Conservation (phyloP, 163 green algal genomes). For the Chlamydomonas reinhardtii region DNA sequence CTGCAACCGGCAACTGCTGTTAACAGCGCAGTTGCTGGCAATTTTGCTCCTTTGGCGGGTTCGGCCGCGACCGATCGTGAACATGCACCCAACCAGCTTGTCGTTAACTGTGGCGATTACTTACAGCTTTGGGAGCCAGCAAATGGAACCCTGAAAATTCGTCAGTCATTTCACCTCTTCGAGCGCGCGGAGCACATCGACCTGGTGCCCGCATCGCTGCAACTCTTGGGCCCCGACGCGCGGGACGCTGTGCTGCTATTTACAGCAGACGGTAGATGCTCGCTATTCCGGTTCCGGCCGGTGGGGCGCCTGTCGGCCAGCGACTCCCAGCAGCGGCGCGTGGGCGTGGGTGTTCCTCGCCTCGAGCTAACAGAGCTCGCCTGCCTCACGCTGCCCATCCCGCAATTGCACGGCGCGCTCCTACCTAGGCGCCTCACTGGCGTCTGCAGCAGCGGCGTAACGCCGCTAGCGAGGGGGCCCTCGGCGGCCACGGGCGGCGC, state of each 20-base stretch:
- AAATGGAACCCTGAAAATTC: conserved; percentile 3
- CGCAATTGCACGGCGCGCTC: neutral
- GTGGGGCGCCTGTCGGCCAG: too few species aligned
- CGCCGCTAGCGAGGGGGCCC: neutral
- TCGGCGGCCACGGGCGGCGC: neutral
- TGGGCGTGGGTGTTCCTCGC: too few species aligned
- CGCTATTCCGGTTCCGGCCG: neutral
- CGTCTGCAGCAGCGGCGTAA: conserved; percentile 28
- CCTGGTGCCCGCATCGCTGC: neutral
- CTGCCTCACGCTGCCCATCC: conserved; percentile 23
- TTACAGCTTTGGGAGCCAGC: conserved; percentile 34
- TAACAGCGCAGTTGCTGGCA: neutral
- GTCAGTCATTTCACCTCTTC: conserved; percentile 22
- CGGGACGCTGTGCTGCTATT: conserved; percentile 4
- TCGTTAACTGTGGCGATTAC: conserved; percentile 36
- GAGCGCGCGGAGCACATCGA: conserved; percentile 43
- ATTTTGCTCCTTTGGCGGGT: neutral
- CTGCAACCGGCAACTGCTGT: neutral
- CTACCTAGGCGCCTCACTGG: conserved; percentile 23
- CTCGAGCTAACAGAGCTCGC: conserved; percentile 9
- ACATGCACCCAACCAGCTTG: neutral
- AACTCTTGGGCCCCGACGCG: conserved; percentile 13
- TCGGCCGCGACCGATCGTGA: neutral
- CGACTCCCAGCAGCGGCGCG: too few species aligned
- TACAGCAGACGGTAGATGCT: conserved; percentile 10